These are phyloP conservation scores for Gymnopilus junonius DNA, from an alignment of 768 basidiomycete genomes.

Conservation along the genomic window DNA sequence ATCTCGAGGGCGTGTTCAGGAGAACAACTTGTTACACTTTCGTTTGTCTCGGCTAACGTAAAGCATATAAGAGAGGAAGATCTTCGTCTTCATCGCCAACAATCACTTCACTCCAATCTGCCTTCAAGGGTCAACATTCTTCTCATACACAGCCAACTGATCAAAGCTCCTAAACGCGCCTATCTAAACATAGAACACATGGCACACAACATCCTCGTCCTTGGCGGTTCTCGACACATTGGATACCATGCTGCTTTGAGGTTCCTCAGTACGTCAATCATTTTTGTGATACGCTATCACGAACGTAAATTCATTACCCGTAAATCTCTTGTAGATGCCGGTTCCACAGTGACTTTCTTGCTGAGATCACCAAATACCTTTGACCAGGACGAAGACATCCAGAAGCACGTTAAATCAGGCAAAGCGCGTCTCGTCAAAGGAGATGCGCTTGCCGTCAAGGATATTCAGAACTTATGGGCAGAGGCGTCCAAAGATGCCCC, in stretches of 20 bases:
- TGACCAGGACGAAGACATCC: slow-evolving; percentile 52
- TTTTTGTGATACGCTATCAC: not conserved
- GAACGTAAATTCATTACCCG: not conserved
- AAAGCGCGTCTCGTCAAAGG: slow-evolving; percentile 58
- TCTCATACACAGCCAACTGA: not conserved
- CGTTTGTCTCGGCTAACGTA: no score
- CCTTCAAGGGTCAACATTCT: not conserved
- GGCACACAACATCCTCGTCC: slow-evolving; percentile 39
- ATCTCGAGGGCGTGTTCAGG: no score
- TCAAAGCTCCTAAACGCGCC: not conserved
- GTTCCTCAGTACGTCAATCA: slow-evolving; percentile 28
- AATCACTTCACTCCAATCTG: not conserved
- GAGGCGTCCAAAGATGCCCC: slow-evolving; percentile 39
- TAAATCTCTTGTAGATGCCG: slow-evolving; percentile 42
- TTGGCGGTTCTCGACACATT: slow-evolving; percentile 57
- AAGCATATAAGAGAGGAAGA: not conserved
- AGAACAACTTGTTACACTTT: no score
- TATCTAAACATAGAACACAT: slow-evolving; percentile 5
- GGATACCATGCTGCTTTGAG: slow-evolving; percentile 51
- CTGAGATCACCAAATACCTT: slow-evolving; percentile 54
- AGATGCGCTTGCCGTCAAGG: slow-evolving; percentile 55
- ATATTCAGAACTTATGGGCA: slow-evolving; percentile 54
- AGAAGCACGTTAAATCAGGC: slow-evolving; percentile 50
- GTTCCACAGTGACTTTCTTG: slow-evolving; percentile 63
- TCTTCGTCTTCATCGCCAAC: not conserved